Percentiles rank a stretch among this genome's conserved stretches.
phyloP scores from a whole-genome alignment of 2,329 filamentous ascomycete genomes.

The Raffaelea albimanens region DNA sequence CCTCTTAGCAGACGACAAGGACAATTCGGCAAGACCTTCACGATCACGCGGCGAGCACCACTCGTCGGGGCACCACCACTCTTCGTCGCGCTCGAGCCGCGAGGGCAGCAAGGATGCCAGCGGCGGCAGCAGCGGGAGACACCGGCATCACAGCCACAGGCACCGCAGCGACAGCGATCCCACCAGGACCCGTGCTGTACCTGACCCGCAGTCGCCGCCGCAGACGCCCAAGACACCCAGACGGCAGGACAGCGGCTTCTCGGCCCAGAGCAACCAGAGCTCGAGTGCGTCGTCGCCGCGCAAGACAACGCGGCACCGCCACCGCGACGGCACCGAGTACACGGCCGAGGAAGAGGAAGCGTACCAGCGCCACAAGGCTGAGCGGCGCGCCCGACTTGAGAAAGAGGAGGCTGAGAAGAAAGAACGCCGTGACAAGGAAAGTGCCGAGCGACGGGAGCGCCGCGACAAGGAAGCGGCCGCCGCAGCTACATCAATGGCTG shows the following conservation, averaged over 20 bases:
- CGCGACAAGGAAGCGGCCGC: too few relatives aligned
- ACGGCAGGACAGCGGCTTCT: constrained; percentile 35
- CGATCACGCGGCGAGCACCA: constrained; percentile 31
- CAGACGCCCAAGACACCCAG: constrained; percentile 30
- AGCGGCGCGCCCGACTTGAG: constrained; percentile 28
- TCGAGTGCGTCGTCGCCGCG: constrained; percentile 10
- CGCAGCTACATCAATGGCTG: too few relatives aligned
- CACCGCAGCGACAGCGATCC: constrained; percentile 26
- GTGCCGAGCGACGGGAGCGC: too few relatives aligned
- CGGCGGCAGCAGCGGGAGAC: constrained; percentile 12
- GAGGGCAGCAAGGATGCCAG: constrained; percentile 20
- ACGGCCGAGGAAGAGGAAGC: constrained; percentile 6
- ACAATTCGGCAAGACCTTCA: constrained; percentile 24
- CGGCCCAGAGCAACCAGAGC: constrained; percentile 13
- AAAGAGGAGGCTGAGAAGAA: constrained; percentile 17
- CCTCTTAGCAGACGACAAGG: constrained; percentile 42
- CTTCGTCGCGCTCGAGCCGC: constrained; percentile 22
- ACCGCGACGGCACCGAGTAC: constrained; percentile 4
- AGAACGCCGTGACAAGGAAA: constrained; percentile 2
- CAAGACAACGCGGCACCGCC: constrained; percentile 5
- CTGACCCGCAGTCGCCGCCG: constrained; percentile 28
- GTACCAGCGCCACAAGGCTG: constrained; percentile 40
- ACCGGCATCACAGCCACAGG: constrained; percentile 21
- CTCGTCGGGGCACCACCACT: constrained; percentile 26
- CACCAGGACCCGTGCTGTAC: constrained; percentile 21